phyloP scores from a whole-genome alignment of 2,329 filamentous ascomycete species.

The Scedosporium minutisporum region DNA sequence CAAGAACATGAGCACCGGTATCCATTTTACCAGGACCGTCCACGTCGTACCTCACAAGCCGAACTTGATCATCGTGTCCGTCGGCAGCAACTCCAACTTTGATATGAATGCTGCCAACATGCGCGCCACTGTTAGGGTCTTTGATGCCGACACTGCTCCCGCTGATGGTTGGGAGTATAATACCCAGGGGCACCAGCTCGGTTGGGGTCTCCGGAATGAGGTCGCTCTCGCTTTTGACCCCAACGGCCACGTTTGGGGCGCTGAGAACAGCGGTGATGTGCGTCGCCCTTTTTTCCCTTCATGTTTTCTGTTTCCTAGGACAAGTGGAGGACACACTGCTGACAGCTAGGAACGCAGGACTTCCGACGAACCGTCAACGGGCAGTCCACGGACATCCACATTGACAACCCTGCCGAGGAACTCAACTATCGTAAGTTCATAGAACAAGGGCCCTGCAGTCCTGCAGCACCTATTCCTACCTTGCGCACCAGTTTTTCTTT shows the following conservation, averaged over 20 bases:
- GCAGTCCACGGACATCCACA: conserved; percentile 37
- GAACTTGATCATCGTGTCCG: conserved; percentile 27
- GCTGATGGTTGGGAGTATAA: conserved; percentile 26
- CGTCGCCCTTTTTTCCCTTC: background rate
- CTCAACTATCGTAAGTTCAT: conserved; percentile 44
- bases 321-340: background rate
- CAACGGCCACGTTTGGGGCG: conserved; percentile 36
- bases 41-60: conserved; percentile 25
- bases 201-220: conserved; percentile 46
- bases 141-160: conserved; percentile 26
- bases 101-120: conserved; percentile 24
- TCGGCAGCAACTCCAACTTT: conserved; percentile 28
- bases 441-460: too few relatives aligned
- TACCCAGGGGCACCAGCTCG: conserved; percentile 26
- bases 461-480: background rate
- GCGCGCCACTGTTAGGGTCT: conserved; percentile 31
- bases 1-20: conserved; percentile 26
- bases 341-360: conserved; percentile 18
- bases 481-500: background rate
- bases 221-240: conserved; percentile 48
- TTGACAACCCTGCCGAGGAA: conserved; percentile 56
- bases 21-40: conserved; percentile 28
- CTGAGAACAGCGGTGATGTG: conserved; percentile 38
- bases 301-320: background rate
- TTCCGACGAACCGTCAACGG: conserved; percentile 36